Evolutionary conservation across 306 rosid species (phyloP).

Genomic region (Leucaena leucocephala): DNA sequence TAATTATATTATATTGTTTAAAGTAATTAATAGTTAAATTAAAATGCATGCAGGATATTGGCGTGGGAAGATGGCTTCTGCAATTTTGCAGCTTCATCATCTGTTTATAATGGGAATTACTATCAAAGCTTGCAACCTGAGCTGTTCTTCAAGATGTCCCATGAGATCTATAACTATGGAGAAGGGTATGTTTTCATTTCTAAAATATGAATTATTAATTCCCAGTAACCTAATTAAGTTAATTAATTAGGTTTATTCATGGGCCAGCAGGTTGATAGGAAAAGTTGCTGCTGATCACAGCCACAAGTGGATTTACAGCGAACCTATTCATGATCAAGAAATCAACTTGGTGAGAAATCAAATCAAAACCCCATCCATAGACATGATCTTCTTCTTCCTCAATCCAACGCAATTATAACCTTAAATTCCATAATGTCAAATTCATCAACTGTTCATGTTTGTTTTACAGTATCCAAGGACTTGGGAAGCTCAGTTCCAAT

Average conservation of each 20-base stretch:
- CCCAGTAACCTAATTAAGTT: background rate
- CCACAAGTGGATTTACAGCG: constrained; percentile 94
- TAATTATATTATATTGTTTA: background rate
- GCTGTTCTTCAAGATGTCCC: constrained; percentile 99
- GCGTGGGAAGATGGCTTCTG: constrained; percentile 99
- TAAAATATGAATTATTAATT: background rate
- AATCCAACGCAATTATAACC: too few species aligned
- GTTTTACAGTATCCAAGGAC: constrained; percentile 93
- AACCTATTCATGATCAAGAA: constrained; percentile 76
- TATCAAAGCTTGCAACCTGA: constrained; percentile 88
- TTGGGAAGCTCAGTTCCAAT: constrained; percentile 99
- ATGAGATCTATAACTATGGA: constrained; percentile 98
- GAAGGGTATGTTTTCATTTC: constrained; percentile 66
- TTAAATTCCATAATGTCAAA: background rate
- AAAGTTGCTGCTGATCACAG: constrained; percentile 95
- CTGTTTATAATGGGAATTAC: constrained; percentile 57
- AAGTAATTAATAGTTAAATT: background rate
- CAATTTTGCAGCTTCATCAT: constrained; percentile 76
- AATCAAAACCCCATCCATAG: background rate
- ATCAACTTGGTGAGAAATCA: constrained; percentile 66
- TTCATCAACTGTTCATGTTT: background rate
- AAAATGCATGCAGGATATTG: constrained; percentile 67
- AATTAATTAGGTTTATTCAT: constrained; percentile 16
- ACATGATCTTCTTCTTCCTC: background rate
- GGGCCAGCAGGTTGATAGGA: constrained; percentile 77